phyloP scores from a whole-genome alignment of 2,329 filamentous ascomycete genomes.

The Apiospora phragmitis region DNA sequence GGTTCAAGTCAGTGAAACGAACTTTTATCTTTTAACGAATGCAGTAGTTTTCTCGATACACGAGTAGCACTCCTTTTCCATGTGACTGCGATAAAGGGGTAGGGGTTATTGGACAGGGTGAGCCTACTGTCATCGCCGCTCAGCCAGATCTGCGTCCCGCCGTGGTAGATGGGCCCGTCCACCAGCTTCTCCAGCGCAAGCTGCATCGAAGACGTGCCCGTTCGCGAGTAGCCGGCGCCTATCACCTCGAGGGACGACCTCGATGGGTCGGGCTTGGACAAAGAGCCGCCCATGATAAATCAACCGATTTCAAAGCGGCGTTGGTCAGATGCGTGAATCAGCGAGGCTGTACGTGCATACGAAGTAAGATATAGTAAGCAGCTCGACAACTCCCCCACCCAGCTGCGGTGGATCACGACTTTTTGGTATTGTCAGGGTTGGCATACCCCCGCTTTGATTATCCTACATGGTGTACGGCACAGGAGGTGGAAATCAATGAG shows the following conservation, averaged over 20 bases:
- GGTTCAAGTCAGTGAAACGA: background rate
- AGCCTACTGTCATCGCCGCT: background rate
- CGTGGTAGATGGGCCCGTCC: slow-evolving; percentile 15
- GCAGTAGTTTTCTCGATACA: too few species aligned
- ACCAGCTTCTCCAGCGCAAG: slow-evolving; percentile 15
- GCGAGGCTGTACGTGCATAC: too few species aligned
- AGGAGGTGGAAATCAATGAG: background rate
- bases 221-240: slow-evolving; percentile 17
- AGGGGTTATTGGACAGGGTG: background rate
- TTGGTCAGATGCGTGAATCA: too few species aligned
- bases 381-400: background rate
- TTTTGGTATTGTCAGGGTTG: background rate
- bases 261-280: slow-evolving; percentile 12
- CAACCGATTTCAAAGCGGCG: background rate
- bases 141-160: slow-evolving; percentile 14
- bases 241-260: slow-evolving; percentile 15
- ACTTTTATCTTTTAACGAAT: background rate
- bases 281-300: slow-evolving; percentile 11
- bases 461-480: background rate
- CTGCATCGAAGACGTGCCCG: slow-evolving; percentile 16
- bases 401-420: background rate
- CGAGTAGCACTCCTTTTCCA: background rate
- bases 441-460: background rate
- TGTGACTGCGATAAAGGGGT: background rate
- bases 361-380: background rate